Evolutionary conservation across 768 basidiomycete species (phyloP).

Genomic region (Zangia roseola): DNA sequence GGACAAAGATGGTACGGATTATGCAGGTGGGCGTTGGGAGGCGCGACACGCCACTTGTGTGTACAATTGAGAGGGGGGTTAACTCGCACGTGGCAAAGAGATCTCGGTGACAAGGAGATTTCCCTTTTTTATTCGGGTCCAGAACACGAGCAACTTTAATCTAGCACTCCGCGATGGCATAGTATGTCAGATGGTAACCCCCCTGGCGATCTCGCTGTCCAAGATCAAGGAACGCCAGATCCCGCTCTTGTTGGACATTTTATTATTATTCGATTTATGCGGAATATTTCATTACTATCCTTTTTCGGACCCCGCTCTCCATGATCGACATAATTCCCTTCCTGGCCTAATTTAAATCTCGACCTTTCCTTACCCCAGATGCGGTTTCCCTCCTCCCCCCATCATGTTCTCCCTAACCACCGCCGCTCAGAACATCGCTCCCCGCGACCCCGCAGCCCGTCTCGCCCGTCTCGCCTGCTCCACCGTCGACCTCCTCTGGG

Average conservation of each 20-base stretch:
- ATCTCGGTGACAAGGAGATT: not conserved
- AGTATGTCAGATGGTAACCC: conserved; percentile 17
- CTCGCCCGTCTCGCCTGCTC: conserved; percentile 42
- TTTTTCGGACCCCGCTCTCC: conserved; percentile 16
- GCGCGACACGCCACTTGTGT: conserved; percentile 50
- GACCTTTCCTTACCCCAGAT: not conserved
- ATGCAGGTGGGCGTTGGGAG: conserved; percentile 43
- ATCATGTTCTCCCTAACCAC: conserved; percentile 14
- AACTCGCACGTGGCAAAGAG: too few species aligned
- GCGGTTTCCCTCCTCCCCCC: not conserved
- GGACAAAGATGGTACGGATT: conserved; percentile 10
- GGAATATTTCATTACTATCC: not conserved
- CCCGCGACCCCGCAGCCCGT: conserved; percentile 5
- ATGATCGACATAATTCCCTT: conserved; percentile 19
- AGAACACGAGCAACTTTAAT: not conserved
- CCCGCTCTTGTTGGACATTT: conserved; percentile 28
- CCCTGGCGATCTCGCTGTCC: conserved; percentile 12
- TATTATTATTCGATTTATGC: too few species aligned
- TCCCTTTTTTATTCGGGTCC: conserved; percentile 4
- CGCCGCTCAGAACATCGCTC: conserved; percentile 9
- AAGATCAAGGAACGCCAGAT: conserved; percentile 16
- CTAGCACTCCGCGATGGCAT: conserved; percentile 28
- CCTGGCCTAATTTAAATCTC: conserved; percentile 24
- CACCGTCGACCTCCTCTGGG: conserved; percentile 53
- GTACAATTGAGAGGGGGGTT: conserved; percentile 16